These are phyloP conservation scores for Blastocrithidia nonstop DNA, from an alignment of 208 protist species.

Conservation along the genomic window DNA sequence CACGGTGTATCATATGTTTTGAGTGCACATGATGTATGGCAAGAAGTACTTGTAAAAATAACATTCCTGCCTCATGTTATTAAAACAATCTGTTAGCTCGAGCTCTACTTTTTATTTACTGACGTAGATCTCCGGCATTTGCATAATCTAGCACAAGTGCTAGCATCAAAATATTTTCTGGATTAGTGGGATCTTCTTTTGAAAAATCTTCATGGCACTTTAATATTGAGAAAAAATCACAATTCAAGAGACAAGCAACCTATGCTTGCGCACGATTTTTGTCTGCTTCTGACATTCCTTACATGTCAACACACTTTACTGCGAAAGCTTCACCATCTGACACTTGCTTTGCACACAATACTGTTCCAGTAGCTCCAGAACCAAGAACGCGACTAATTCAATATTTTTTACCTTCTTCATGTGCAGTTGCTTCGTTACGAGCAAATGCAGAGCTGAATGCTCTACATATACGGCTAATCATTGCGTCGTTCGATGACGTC, in stretches of 20 bases:
- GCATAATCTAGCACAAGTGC: slow-evolving; percentile 71
- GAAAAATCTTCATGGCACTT: slow-evolving; percentile 62
- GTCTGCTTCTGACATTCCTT: slow-evolving; percentile 60
- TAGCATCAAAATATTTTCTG: slow-evolving; percentile 43
- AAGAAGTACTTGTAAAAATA: slow-evolving; percentile 61
- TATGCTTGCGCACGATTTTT: slow-evolving; percentile 48
- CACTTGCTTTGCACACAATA: slow-evolving; percentile 36
- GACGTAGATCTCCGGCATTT: slow-evolving; percentile 67
- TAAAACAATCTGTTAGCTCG: slow-evolving; percentile 17
- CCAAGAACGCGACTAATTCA: slow-evolving; percentile 65
- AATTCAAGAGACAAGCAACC: slow-evolving; percentile 52
- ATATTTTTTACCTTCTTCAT: slow-evolving; percentile 42
- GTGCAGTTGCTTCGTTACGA: slow-evolving; percentile 47
- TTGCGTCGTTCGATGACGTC: slow-evolving; percentile 21
- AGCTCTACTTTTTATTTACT: slow-evolving; percentile 52
- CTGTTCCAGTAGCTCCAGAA: slow-evolving; percentile 39
- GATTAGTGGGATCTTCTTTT: slow-evolving; percentile 26
- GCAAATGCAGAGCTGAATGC: slow-evolving; percentile 47
- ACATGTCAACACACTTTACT: slow-evolving; percentile 57
- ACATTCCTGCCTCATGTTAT: slow-evolving; percentile 50
- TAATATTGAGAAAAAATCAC: slow-evolving; percentile 68
- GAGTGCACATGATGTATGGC: slow-evolving; percentile 75
- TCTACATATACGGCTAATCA: slow-evolving; percentile 49
- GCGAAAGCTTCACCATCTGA: slow-evolving; percentile 39
- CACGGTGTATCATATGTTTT: slow-evolving; percentile 69